Base-by-base conservation (phyloP, 257 asterid genomes). In the Hygrophila difformis region DNA sequence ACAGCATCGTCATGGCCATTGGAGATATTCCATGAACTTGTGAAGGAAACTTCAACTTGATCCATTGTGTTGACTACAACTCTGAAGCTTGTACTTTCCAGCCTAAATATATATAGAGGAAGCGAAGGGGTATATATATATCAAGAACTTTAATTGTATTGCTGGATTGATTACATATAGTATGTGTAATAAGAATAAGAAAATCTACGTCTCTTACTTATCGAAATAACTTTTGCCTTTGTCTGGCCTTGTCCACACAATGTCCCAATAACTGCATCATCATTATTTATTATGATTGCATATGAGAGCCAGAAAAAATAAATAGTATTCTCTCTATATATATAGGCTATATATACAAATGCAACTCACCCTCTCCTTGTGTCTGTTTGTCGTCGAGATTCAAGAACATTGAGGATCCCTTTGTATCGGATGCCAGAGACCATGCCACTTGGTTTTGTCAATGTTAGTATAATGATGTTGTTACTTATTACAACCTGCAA, bases 191-290 rank as follows among this genome's bases (percentile, higher is more conserved):
- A 37, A 4, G 12, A 37, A 1, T 3, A 0, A 37, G 8, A 3
- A 7, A 37, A 12, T 13, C 12, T 3, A 37, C 16, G 8, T 4
- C 29, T 18, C 66, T 59, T 68, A 79, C 79, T 35, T 71, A 50
- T 60, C 64, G 55, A 69, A 67, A 55, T 18, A 26, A 35, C 61
- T 51, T 5, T 3, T 10, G 4, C 40, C 39, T 2, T 46, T 53
- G 5, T 59, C 74, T 21, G 72, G 77, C 56, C 65, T 64, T 48
- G 50, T 70, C 94, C 87, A 83, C 9, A 72, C 62, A 5, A 68
- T 49, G 64, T 83, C 94, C 94, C 94, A 83, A 39, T 79, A 76
- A 14, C 92, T 83, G 60, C 59, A 64, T 49, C 38, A 42, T 39
- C n/a, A 17, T n/a, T n/a, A n/a, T n/a, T n/a, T n/a, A n/a, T n/a